A percentile compares a stretch with the other conserved stretches of the same genome.
phyloP scores from a whole-genome alignment of 164 flowering plant species.

The Malania oleifera region DNA sequence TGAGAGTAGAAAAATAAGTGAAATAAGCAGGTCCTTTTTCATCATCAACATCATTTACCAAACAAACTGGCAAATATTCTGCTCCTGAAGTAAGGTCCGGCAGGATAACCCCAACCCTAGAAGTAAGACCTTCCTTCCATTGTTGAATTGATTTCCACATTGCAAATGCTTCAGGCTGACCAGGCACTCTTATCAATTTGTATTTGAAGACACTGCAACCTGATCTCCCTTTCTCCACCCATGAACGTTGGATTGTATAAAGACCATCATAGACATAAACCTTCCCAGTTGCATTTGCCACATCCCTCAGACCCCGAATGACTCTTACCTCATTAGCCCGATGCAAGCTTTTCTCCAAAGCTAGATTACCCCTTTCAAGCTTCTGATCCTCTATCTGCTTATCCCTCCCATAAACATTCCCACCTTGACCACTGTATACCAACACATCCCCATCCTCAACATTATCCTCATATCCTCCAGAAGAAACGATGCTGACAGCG shows the following conservation, averaged over 20 bases:
- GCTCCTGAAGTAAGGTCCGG: constrained; percentile 46
- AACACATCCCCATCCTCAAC: constrained; percentile 38
- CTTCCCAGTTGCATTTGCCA: constrained; percentile 20
- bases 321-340: constrained; percentile 47
- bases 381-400: constrained; percentile 41
- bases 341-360: constrained; percentile 45
- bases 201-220: constrained; percentile 49
- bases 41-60: constrained; percentile 55
- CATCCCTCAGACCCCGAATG: constrained; percentile 42
- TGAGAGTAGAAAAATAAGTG: constrained; percentile 26
- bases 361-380: constrained; percentile 63
- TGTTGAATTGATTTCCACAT: constrained; percentile 41
- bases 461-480: constrained; percentile 50
- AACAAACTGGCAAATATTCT: constrained; percentile 43
- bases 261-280: constrained; percentile 58
- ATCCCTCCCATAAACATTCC: constrained; percentile 19
- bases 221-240: constrained; percentile 45
- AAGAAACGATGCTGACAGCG: constrained; percentile 54
- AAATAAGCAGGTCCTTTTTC: constrained; percentile 48
- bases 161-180: constrained; percentile 41
- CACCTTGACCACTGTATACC: constrained; percentile 60
- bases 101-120: constrained; percentile 32
- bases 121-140: constrained; percentile 33
- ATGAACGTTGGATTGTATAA: constrained; percentile 42
- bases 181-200: constrained; percentile 39